These are phyloP conservation scores for Suhomyces taliae DNA, from an alignment of 1,139 yeast species.

Conservation along the genomic window DNA sequence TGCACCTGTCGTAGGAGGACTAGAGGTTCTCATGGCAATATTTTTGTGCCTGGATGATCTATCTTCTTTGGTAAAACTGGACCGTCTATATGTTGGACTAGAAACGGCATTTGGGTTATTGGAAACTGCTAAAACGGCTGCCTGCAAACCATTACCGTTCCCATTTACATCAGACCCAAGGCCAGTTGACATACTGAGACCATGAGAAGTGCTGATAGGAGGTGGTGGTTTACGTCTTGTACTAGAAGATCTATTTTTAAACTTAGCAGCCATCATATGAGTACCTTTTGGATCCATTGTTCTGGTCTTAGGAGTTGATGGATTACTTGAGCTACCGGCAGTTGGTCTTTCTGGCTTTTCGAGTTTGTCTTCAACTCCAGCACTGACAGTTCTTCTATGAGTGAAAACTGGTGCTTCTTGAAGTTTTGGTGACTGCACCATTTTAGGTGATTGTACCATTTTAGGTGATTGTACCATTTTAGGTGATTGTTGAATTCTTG, in stretches of 20 bases:
- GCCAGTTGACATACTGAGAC: slow-evolving; percentile 37
- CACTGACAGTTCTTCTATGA: slow-evolving; percentile 3
- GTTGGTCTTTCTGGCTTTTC: not conserved
- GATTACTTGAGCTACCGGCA: not conserved
- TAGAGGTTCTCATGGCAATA: slow-evolving; percentile 3
- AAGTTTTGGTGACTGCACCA: slow-evolving; percentile 5
- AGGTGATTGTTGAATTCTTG: slow-evolving; percentile 29
- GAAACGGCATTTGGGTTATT: slow-evolving; percentile 26
- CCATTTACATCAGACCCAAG: slow-evolving; percentile 18
- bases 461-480: slow-evolving; percentile 2
- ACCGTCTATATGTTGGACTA: slow-evolving; percentile 26
- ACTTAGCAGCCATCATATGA: slow-evolving; percentile 15
- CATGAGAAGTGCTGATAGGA: slow-evolving; percentile 23
- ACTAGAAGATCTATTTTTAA: slow-evolving; percentile 11
- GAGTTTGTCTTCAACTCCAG: not conserved
- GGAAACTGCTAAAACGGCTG: slow-evolving; percentile 50
- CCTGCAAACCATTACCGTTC: slow-evolving; percentile 27
- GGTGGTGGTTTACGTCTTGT: slow-evolving; percentile 42
- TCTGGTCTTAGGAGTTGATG: slow-evolving; percentile 6
- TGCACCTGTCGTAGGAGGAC: slow-evolving; percentile 10
- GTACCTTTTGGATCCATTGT: slow-evolving; percentile 5
- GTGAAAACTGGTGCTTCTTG: slow-evolving; percentile 8
- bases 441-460: slow-evolving; percentile 4
- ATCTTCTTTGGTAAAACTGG: slow-evolving; percentile 40
- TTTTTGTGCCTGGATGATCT: slow-evolving; percentile 5